These are phyloP conservation scores for Trichophyton verrucosum DNA, from an alignment of 2,329 filamentous ascomycete genomes.

Conservation along the genomic window DNA sequence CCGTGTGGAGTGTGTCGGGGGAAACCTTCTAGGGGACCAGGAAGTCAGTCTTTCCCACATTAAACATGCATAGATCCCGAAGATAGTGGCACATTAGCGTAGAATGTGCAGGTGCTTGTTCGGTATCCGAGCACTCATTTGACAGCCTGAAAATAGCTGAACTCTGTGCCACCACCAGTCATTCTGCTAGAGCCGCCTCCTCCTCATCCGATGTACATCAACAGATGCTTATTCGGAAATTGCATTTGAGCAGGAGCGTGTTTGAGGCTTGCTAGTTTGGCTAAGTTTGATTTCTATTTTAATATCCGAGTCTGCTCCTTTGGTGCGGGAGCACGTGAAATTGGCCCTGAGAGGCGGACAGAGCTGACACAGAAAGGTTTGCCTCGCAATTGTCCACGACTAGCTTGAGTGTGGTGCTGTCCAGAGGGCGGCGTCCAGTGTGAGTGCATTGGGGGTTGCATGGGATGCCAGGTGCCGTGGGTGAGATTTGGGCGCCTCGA, in stretches of 20 bases:
- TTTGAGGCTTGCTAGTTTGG: neutral
- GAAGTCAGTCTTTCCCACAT: slow-evolving; percentile 1
- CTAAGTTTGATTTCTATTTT: neutral
- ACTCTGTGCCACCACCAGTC: neutral
- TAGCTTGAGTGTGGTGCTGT: neutral
- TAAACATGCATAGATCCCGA: neutral
- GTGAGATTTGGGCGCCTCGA: neutral
- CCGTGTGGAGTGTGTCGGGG: slow-evolving; percentile 3
- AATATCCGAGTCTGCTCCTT: neutral
- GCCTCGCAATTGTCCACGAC: neutral
- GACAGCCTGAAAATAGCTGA: neutral
- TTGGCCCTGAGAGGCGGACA: neutral
- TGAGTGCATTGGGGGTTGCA: neutral
- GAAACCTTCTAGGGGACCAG: neutral
- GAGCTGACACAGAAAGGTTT: neutral
- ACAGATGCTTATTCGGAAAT: slow-evolving; percentile 4
- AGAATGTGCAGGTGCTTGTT: neutral
- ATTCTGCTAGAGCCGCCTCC: neutral
- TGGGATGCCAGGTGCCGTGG: neutral
- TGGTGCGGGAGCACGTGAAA: neutral
- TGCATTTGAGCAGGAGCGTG: neutral
- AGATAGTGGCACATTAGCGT: slow-evolving; percentile 3
- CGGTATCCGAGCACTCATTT: slow-evolving; percentile 1
- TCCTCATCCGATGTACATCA: neutral
- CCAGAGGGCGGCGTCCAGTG: neutral